These are phyloP conservation scores for Breynia disticha DNA, from an alignment of 441 rosid species.

Conservation along the genomic window DNA sequence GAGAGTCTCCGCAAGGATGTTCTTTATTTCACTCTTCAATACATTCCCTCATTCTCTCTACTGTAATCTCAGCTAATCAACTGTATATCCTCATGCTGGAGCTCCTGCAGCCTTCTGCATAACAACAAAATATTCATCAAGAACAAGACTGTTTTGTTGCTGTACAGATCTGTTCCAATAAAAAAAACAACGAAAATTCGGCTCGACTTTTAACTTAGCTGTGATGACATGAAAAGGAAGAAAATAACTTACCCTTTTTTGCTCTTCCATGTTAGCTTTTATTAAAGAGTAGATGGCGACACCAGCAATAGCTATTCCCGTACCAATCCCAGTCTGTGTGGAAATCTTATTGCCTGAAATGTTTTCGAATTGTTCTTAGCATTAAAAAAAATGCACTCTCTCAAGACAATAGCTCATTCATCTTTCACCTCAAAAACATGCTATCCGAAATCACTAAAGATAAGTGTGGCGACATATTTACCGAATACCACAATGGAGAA, in stretches of 20 bases:
- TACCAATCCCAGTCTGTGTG: conserved; percentile 61
- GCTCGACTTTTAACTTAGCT: neutral
- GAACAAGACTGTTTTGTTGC: too few relatives aligned
- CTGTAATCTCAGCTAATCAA: neutral
- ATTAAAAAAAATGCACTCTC: too few relatives aligned
- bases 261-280: conserved; percentile 60
- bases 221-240: neutral
- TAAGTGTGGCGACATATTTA: conserved; percentile 13
- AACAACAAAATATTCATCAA: neutral
- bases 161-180: too few relatives aligned
- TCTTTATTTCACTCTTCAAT: too few relatives aligned
- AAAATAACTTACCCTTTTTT: conserved; percentile 34
- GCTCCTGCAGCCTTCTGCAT: conserved; percentile 30
- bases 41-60: neutral
- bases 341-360: conserved; percentile 52
- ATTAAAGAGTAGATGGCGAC: conserved; percentile 59
- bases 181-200: too few relatives aligned
- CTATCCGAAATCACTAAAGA: neutral
- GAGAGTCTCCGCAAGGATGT: too few relatives aligned
- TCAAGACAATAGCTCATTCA: too few relatives aligned
- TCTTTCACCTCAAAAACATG: too few relatives aligned
- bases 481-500: conserved; percentile 57
- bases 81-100: conserved; percentile 13
- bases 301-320: conserved; percentile 58
- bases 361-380: too few relatives aligned